phyloP scores from a whole-genome alignment of 768 basidiomycete genomes.

The Pleurotus eryngii region DNA sequence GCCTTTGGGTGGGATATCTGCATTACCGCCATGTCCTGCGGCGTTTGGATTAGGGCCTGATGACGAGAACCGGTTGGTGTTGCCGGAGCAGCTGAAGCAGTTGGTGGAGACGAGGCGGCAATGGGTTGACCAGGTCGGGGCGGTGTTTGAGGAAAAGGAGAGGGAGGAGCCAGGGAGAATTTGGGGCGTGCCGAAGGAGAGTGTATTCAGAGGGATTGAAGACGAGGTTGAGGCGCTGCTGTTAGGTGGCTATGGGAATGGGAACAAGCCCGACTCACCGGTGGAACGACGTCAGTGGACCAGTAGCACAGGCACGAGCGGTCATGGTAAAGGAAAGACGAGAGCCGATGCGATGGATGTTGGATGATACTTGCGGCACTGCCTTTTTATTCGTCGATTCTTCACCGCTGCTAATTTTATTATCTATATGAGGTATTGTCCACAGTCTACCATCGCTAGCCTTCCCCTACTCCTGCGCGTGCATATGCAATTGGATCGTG shows the following conservation, averaged over 20 bases:
- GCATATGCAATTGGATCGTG: too few species aligned
- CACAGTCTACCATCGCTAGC: neutral
- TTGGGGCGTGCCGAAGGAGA: constrained; percentile 74
- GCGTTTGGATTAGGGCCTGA: constrained; percentile 69
- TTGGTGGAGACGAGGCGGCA: constrained; percentile 73
- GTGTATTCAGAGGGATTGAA: constrained; percentile 73
- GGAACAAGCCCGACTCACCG: neutral
- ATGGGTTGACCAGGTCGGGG: constrained; percentile 77
- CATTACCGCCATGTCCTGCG: constrained; percentile 63
- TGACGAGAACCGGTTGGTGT: constrained; percentile 57
- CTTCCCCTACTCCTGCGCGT: too few species aligned
- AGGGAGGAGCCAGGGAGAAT: constrained; percentile 60
- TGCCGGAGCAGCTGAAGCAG: constrained; percentile 66
- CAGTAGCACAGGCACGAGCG: constrained; percentile 22
- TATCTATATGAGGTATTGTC: constrained; percentile 5
- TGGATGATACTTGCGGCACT: constrained; percentile 34
- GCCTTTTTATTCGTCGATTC: constrained; percentile 8
- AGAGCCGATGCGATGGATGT: constrained; percentile 66
- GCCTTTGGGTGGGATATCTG: constrained; percentile 17
- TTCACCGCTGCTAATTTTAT: constrained; percentile 10
- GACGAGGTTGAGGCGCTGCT: constrained; percentile 50
- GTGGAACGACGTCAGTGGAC: constrained; percentile 20
- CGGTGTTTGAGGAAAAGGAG: constrained; percentile 75
- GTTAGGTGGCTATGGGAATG: constrained; percentile 16
- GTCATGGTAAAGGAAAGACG: constrained; percentile 49